phyloP scores from a whole-genome alignment of 2,329 filamentous ascomycete species.

The Leptoxyphium fumago region DNA sequence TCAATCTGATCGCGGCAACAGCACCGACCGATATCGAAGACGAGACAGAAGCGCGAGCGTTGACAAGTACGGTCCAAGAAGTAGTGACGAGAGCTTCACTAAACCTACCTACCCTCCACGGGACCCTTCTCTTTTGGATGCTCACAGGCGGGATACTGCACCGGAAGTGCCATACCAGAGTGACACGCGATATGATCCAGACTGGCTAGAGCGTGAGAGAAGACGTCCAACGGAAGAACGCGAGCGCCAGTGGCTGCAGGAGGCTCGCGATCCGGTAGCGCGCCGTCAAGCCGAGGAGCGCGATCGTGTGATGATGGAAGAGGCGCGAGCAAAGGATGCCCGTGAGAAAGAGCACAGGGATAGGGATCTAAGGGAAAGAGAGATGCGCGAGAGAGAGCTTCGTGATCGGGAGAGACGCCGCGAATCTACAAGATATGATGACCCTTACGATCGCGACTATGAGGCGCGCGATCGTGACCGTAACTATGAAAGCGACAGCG shows the following conservation, averaged over 20 bases:
- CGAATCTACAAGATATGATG: slow-evolving; percentile 3
- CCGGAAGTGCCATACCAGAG: slow-evolving; percentile 11
- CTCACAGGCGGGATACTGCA: slow-evolving; percentile 16
- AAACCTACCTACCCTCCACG: slow-evolving; percentile 16
- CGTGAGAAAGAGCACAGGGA: slow-evolving; percentile 7
- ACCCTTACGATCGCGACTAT: slow-evolving; percentile 7
- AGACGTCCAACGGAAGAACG: slow-evolving; percentile 13
- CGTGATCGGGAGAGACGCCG: slow-evolving; percentile 10
- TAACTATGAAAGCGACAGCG: slow-evolving; percentile 3
- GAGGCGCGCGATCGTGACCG: slow-evolving; percentile 6
- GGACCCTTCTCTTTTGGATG: slow-evolving; percentile 15
- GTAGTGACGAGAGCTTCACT: slow-evolving; percentile 28
- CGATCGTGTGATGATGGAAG: slow-evolving; percentile 8
- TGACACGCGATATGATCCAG: slow-evolving; percentile 12
- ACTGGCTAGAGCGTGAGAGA: slow-evolving; percentile 14
- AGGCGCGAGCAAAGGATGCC: not conserved
- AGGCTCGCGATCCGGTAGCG: slow-evolving; percentile 14
- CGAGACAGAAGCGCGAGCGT: not conserved
- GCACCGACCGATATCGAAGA: not conserved
- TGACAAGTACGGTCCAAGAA: slow-evolving; percentile 7
- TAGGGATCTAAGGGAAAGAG: slow-evolving; percentile 4
- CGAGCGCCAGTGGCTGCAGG: slow-evolving; percentile 16
- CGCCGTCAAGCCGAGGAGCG: slow-evolving; percentile 20
- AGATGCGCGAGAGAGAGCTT: slow-evolving; percentile 5
- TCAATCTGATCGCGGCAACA: not conserved